phyloP scores from a whole-genome alignment of 176 grass and related monocot species.

The Bolboschoenus planiculmis region DNA sequence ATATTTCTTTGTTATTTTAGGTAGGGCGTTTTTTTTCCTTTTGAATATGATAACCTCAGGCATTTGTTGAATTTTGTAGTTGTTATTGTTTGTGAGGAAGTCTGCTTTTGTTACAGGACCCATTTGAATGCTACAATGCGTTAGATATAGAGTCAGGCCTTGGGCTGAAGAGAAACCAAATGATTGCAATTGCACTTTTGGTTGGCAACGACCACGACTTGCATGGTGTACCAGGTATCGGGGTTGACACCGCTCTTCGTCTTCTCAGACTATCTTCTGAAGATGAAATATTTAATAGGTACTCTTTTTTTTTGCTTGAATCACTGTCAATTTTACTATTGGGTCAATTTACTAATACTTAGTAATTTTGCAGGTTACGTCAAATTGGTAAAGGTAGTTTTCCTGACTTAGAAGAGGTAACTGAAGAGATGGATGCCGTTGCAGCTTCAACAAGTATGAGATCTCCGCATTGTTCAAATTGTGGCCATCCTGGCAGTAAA shows the following conservation, averaged over 20 bases:
- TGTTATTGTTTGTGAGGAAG: background rate
- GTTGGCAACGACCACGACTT: slow-evolving; percentile 80
- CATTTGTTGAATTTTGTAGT: background rate
- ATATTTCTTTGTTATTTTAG: background rate
- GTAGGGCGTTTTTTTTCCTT: background rate
- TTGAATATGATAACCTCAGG: background rate
- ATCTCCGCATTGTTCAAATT: slow-evolving; percentile 60
- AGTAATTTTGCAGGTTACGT: slow-evolving; percentile 40
- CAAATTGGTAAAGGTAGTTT: slow-evolving; percentile 59
- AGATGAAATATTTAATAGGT: slow-evolving; percentile 69
- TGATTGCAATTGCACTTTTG: slow-evolving; percentile 86
- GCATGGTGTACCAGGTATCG: slow-evolving; percentile 71
- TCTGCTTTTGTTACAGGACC: slow-evolving; percentile 51
- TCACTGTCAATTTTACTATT: slow-evolving; percentile 10
- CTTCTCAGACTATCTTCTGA: slow-evolving; percentile 63
- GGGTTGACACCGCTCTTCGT: slow-evolving; percentile 66
- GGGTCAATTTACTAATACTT: slow-evolving; percentile 17
- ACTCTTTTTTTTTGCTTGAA: slow-evolving; percentile 1
- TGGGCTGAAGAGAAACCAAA: slow-evolving; percentile 85
- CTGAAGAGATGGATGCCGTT: slow-evolving; percentile 42
- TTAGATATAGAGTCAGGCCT: slow-evolving; percentile 78
- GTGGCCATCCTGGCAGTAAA: slow-evolving; percentile 88
- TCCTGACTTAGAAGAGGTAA: slow-evolving; percentile 30
- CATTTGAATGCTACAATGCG: slow-evolving; percentile 92
- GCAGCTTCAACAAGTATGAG: slow-evolving; percentile 35